Conservation (phyloP, 345 rosid species). For the sweet orange (Citrus sinensis) region DVS_A1.0 CM039161.1:14961501-14962000, state of each 20-base stretch:
- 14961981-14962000: neutral
- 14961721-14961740: neutral
- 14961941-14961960: neutral
- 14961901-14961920: no score
- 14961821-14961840: no score
- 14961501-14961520: slow-evolving; percentile 87
- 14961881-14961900: no score
- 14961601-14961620: neutral
- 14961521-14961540: slow-evolving; percentile 57
- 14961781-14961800: neutral
- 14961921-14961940: no score
- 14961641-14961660: neutral
- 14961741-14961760: neutral
- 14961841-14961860: neutral
- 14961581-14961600: slow-evolving; percentile 4
- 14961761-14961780: neutral
- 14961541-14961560: slow-evolving; percentile 62
- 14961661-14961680: neutral
- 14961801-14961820: no score
- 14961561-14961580: slow-evolving; percentile 66
- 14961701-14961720: neutral
- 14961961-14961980: neutral
- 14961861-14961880: neutral
- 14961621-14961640: neutral
- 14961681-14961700: neutral